phyloP scores from a whole-genome alignment of 768 basidiomycete species.

The Boletellus ananiceps region DNA sequence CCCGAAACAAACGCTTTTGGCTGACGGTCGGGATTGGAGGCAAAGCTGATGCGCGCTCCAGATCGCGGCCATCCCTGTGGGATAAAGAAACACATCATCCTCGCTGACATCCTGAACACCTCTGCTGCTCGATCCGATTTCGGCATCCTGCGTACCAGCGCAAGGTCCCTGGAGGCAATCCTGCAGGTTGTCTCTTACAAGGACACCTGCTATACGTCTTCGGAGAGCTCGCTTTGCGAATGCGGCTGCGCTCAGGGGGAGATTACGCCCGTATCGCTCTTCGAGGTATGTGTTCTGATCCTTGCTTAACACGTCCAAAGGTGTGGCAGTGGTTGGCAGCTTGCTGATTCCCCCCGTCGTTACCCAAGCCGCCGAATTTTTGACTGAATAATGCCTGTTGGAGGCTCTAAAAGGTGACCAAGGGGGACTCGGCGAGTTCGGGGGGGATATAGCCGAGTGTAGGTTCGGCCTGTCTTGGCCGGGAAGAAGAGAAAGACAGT shows the following conservation, averaged over 20 bases:
- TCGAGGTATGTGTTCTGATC: conserved; percentile 81
- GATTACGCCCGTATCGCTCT: conserved; percentile 90
- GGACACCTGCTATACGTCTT: conserved; percentile 84
- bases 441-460: conserved; percentile 27
- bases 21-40: conserved; percentile 43
- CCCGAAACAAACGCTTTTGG: conserved; percentile 95
- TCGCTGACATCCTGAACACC: conserved; percentile 70
- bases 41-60: conserved; percentile 84
- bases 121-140: conserved; percentile 59
- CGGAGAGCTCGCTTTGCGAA: conserved; percentile 85
- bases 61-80: conserved; percentile 91
- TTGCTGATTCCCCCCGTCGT: conserved; percentile 3
- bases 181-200: conserved; percentile 52
- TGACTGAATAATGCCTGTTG: conserved; percentile 56
- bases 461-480: conserved; percentile 30
- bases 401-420: conserved; percentile 40
- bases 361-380: conserved; percentile 8
- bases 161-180: conserved; percentile 33
- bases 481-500: conserved; percentile 69
- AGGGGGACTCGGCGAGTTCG: conserved; percentile 14
- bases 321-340: conserved; percentile 5
- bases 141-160: conserved; percentile 43
- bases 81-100: conserved; percentile 83
- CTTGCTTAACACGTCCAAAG: conserved; percentile 46
- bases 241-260: conserved; percentile 65